A percentile compares a stretch with the other conserved stretches of the same genome.
phyloP scores from a whole-genome alignment of 2,329 filamentous ascomycete genomes.

The Purpureocillium lavendulum region DNA sequence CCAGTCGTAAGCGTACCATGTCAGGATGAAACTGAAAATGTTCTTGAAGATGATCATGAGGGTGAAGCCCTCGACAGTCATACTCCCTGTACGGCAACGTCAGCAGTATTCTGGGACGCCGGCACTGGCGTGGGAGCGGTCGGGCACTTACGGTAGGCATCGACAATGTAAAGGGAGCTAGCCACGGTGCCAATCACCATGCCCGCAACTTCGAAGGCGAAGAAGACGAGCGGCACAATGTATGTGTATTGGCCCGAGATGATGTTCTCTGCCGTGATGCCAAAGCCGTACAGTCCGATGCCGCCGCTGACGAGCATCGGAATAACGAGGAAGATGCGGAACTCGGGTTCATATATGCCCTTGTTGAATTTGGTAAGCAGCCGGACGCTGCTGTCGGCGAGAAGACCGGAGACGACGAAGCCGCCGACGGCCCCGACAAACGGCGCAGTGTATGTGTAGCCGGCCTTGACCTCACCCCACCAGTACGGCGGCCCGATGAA shows the following conservation, averaged over 20 bases:
- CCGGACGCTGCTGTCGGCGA: conserved; percentile 66
- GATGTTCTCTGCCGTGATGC: conserved; percentile 59
- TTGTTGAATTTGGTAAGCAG: conserved; percentile 65
- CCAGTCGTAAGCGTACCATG: conserved; percentile 81
- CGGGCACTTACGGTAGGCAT: conserved; percentile 78
- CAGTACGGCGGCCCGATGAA: conserved; percentile 75
- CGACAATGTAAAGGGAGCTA: conserved; percentile 80
- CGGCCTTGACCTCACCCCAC: conserved; percentile 73
- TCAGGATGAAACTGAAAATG: conserved; percentile 80
- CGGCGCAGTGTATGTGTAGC: conserved; percentile 80
- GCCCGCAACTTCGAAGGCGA: conserved; percentile 73
- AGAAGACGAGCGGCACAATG: conserved; percentile 71
- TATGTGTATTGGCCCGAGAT: conserved; percentile 52
- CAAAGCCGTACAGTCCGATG: conserved; percentile 78
- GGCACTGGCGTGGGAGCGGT: too few relatives aligned
- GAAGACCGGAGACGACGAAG: conserved; percentile 63
- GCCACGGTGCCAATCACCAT: conserved; percentile 91
- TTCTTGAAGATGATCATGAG: conserved; percentile 92
- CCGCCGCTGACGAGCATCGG: conserved; percentile 73
- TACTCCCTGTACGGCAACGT: too few relatives aligned
- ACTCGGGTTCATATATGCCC: conserved; percentile 87
- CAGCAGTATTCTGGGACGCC: neutral
- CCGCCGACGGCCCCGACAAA: conserved; percentile 78
- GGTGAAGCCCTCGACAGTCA: conserved; percentile 82
- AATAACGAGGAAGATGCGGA: conserved; percentile 72